Evolutionary conservation across 129 eudicot species (phyloP).

Genomic region (Tagetes patula): DNA sequence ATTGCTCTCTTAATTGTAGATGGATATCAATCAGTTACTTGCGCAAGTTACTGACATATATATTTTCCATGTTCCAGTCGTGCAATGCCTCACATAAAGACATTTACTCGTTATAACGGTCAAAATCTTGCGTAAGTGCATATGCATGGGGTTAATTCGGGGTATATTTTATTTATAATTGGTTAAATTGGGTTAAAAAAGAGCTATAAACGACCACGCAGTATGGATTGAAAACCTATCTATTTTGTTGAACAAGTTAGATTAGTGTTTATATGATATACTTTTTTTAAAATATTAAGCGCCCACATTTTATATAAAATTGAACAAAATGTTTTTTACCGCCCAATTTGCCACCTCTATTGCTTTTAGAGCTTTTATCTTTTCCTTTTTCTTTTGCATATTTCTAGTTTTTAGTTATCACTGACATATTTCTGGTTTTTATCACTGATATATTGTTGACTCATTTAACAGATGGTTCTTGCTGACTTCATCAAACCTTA

Average conservation of each 20-base stretch:
- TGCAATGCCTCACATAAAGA: constrained; percentile 98
- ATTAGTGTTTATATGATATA: not conserved
- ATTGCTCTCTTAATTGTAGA: not conserved
- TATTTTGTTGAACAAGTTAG: not conserved
- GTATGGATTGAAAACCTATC: not conserved
- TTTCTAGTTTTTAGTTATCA: not conserved
- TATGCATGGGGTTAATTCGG: not conserved
- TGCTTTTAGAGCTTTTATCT: not conserved
- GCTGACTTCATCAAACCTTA: constrained; percentile 92
- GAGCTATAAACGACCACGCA: too few relatives aligned
- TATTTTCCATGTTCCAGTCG: constrained; percentile 52
- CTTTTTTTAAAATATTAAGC: not conserved
- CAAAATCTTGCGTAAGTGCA: constrained; percentile 87
- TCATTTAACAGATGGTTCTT: constrained; percentile 73
- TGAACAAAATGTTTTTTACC: not conserved
- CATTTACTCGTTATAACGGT: constrained; percentile 85
- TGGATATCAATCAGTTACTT: not conserved
- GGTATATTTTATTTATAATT: not conserved
- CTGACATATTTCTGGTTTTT: too few relatives aligned
- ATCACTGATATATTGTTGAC: not conserved
- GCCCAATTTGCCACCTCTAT: not conserved
- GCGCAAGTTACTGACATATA: constrained; percentile 21
- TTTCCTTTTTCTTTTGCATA: not conserved
- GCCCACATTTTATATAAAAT: not conserved
- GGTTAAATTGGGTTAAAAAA: not conserved